phyloP scores from a whole-genome alignment of 768 basidiomycete species.

The Coprinopsis sp. region DNA sequence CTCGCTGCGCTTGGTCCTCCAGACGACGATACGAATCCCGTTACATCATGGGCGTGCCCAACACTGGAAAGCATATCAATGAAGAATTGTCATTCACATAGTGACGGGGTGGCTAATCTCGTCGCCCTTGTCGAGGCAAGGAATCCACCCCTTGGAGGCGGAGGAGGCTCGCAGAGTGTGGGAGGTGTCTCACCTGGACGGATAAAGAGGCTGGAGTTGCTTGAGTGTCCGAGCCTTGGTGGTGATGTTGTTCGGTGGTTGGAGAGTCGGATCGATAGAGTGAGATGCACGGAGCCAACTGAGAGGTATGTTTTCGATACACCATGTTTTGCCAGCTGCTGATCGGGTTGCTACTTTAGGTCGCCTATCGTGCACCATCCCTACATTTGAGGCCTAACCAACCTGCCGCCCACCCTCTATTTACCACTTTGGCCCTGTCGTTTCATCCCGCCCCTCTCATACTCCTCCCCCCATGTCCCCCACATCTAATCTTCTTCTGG shows the following conservation, averaged over 20 bases:
- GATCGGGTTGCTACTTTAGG: background rate
- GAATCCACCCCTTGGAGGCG: conserved; percentile 47
- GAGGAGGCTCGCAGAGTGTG: conserved; percentile 25
- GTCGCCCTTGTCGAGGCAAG: conserved; percentile 69
- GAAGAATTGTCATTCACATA: conserved; percentile 60
- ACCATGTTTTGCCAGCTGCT: background rate
- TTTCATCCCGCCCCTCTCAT: too few species aligned
- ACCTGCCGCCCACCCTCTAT: too few species aligned
- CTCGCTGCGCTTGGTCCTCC: conserved; percentile 53
- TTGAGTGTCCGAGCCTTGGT: conserved; percentile 62
- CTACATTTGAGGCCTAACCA: conserved; percentile 7
- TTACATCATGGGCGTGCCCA: conserved; percentile 59
- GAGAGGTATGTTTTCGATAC: conserved; percentile 33
- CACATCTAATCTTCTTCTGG: too few species aligned
- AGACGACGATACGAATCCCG: conserved; percentile 47
- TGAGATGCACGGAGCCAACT: conserved; percentile 56
- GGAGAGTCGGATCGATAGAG: conserved; percentile 53
- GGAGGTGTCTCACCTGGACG: conserved; percentile 48
- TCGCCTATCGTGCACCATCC: conserved; percentile 7
- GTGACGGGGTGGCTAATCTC: conserved; percentile 61
- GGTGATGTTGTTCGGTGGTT: conserved; percentile 71
- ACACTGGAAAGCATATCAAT: conserved; percentile 54
- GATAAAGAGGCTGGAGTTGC: conserved; percentile 56
- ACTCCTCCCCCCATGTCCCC: too few species aligned
- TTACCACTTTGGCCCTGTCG: too few species aligned